A percentile compares a stretch with the other conserved stretches of the same genome.
phyloP scores from a whole-genome alignment of 768 basidiomycete species.

The Mycena sanguinolenta region DNA sequence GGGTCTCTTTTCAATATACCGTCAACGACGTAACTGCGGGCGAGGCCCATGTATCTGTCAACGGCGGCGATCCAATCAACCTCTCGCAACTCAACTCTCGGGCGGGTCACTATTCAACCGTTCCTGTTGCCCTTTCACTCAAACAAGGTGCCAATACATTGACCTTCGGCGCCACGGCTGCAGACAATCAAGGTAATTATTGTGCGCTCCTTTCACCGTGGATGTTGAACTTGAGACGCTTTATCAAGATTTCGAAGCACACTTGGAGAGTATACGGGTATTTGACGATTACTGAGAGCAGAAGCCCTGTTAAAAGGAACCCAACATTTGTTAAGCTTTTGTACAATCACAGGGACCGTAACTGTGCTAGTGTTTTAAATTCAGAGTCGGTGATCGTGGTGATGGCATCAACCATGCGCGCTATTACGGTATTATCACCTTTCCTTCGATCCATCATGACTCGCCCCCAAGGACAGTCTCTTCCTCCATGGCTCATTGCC shows the following conservation, averaged over 20 bases:
- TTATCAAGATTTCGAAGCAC: slow-evolving; percentile 24
- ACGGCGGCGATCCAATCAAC: slow-evolving; percentile 28
- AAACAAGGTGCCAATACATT: slow-evolving; percentile 29
- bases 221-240: neutral
- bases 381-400: too few relatives aligned
- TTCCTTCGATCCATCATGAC: too few relatives aligned
- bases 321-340: too few relatives aligned
- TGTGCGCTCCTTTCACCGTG: neutral
- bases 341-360: too few relatives aligned
- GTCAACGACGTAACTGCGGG: slow-evolving; percentile 29
- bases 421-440: too few relatives aligned
- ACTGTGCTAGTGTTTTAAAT: too few relatives aligned
- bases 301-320: too few relatives aligned
- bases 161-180: slow-evolving; percentile 27
- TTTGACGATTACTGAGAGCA: slow-evolving; percentile 24
- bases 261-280: slow-evolving; percentile 25
- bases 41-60: slow-evolving; percentile 36
- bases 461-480: too few relatives aligned
- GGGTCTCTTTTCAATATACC: slow-evolving; percentile 27
- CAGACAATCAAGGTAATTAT: slow-evolving; percentile 3
- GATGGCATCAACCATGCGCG: too few relatives aligned
- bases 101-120: slow-evolving; percentile 27
- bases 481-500: neutral
- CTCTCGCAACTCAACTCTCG: slow-evolving; percentile 35
- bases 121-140: slow-evolving; percentile 32